Percentiles rank a stretch among this genome's conserved stretches.
Evolutionary conservation across 1,284 basidiomycete genomes (phyloP).

Genomic region (Tylopilus sp.): DNA sequence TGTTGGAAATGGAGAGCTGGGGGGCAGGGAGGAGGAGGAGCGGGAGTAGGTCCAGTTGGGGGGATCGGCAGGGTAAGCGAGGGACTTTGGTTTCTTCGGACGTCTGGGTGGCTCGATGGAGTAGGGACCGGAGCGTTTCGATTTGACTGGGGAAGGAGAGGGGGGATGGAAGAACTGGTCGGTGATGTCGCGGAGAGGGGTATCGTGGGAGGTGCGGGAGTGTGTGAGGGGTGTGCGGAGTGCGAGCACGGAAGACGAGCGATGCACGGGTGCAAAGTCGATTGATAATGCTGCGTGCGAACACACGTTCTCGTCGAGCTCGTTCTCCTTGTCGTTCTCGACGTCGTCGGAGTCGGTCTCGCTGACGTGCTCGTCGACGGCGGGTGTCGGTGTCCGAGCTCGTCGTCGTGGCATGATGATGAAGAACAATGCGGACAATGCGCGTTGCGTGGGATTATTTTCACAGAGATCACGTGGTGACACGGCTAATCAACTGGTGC

Average conservation of each 20-base stretch:
- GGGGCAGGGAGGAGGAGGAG: constrained; percentile 43
- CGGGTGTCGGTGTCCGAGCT: constrained; percentile 8
- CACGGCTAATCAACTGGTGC: constrained; percentile 16
- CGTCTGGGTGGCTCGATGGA: constrained; percentile 41
- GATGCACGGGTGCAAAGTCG: constrained; percentile 17
- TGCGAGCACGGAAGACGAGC: constrained; percentile 27
- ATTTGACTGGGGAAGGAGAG: constrained; percentile 42
- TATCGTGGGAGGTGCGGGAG: constrained; percentile 30
- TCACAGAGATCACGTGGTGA: constrained; percentile 30
- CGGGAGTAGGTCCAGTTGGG: constrained; percentile 42
- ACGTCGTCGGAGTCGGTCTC: constrained; percentile 30
- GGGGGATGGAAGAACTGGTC: constrained; percentile 48
- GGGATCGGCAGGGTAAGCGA: constrained; percentile 43
- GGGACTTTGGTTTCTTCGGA: constrained; percentile 46
- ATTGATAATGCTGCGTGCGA: neutral
- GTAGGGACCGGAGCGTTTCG: constrained; percentile 24
- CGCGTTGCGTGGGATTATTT: constrained; percentile 35
- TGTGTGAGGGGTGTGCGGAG: constrained; percentile 35
- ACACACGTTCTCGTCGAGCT: constrained; percentile 34
- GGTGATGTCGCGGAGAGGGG: constrained; percentile 42
- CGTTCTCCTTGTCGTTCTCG: constrained; percentile 21
- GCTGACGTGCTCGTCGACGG: constrained; percentile 22
- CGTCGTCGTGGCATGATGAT: constrained; percentile 22
- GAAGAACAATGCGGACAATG: constrained; percentile 5
- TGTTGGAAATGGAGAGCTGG: constrained; percentile 44